Evolutionary conservation across 345 rosid species (phyloP), one percentile per base, ranked within the genome.

Genomic region (Arabidopsis suecica): DNA sequence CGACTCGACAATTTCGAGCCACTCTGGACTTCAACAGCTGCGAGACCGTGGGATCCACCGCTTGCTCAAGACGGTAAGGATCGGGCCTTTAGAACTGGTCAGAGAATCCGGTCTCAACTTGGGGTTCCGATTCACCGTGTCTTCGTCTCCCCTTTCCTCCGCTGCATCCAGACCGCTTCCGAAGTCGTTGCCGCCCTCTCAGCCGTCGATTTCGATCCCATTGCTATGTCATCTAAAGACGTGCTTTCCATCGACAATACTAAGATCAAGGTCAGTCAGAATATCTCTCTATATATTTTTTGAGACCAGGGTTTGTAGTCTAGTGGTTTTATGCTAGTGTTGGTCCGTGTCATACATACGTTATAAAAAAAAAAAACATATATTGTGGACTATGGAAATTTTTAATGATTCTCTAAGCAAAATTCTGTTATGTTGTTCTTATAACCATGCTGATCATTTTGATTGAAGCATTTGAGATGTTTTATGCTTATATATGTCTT

Each of bases 21-120:
- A 5, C 63, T 50, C 0, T 94, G 97, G 96, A 51, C 58, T 7
- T 16, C 71, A 34, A 81, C 71, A 6, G 93, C 97, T 18, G 55
- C 56, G n/a, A 77, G 83, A 71, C 95, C 88, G 0, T 94, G 97
- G 98, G 92, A 94, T 67, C 88, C 98, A 1, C 93, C 93, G 2
- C 76, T 94, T 3, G 54, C 54, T 4, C 75, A 85, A 0, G 83
- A 38, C 0, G 96, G 98, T 44, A 45, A 42, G 40, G 38, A 60
- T 30, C 69, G 97, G 56, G 91, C 96, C 5, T 83, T 88, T 61
- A 10, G 51, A 23, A 68, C 84, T 5, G 95, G 93, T n/a, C 71
- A 77, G 55, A 73, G 75, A 36, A 80, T 91, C 44, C 85, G 82
- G 23, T 32, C 79, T 12, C 73, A 48, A 10, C 73, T 81, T 5